These are phyloP conservation scores for Straminergon stramineum DNA, from an alignment of 225 moss, liverwort and hornwort genomes.

Conservation along the genomic window DNA sequence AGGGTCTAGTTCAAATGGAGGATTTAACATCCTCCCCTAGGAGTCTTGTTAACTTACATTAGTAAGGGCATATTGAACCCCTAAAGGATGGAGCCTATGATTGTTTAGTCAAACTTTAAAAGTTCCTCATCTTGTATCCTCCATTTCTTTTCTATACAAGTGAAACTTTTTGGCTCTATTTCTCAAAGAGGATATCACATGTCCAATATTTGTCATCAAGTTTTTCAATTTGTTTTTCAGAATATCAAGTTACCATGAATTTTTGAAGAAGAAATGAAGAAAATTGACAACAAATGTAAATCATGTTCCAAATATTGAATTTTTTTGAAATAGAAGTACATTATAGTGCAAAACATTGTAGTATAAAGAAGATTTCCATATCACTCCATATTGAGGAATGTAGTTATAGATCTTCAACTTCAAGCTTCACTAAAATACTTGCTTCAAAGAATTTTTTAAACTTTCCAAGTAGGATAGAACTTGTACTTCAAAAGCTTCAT, in stretches of 20 bases:
- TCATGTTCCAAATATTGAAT: neutral
- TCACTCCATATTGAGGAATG: rapidly evolving
- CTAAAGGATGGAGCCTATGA: neutral
- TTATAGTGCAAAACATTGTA: neutral
- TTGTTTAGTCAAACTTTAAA: neutral
- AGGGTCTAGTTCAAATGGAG: no score
- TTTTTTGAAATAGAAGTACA: neutral
- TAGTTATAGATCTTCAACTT: neutral
- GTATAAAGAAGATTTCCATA: neutral
- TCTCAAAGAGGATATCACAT: neutral
- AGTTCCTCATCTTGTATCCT: neutral
- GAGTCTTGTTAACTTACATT: neutral
- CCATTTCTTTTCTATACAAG: neutral
- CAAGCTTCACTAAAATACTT: neutral
- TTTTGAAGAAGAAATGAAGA: neutral
- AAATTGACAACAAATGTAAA: neutral
- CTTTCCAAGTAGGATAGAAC: neutral
- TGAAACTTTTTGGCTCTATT: neutral
- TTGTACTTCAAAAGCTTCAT: rapidly evolving
- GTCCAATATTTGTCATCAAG: no score
- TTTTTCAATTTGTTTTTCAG: neutral
- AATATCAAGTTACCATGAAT: neutral
- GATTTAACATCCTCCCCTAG: no score
- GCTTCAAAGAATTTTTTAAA: neutral
- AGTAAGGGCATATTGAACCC: neutral